Evolutionary conservation across 2,329 filamentous ascomycete genomes (phyloP), one percentile per base, ranked within the genome.

Genomic region (Exophiala spinifera): DNA sequence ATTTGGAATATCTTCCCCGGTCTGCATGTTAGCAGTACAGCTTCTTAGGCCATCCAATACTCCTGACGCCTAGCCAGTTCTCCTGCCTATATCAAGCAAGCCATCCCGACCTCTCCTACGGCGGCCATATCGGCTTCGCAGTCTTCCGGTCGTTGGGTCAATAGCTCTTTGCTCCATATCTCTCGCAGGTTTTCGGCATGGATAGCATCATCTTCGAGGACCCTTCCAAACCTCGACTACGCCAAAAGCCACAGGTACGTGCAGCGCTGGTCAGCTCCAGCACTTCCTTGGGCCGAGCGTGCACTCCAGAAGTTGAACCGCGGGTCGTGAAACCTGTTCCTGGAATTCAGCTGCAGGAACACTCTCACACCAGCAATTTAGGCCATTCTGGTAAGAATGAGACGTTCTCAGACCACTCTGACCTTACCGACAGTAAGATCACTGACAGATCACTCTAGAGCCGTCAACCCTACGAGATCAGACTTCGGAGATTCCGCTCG

Each of bases 191-290:
- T 43, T 17, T 10, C 17, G 10, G n/a, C 21, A 43, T 43, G 14
- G 17, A 43, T n/a, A 43, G 20, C 17, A 43, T 43, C 21, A 43
- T 43, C 40, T 43, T 43, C 40, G 40, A 43, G 40, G 17, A 43
- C 40, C 17, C 40, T 43, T 43, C 40, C 17, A 21, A 23, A 43
- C 17, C 17, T 43, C 40, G 40, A 19, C 11, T 43, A 20, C 40
- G 40, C 40, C n/a, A 17, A 21, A 20, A 43, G 40, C 21, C 11
- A 14, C 21, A 20, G 14, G 17, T 14, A 2, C 40, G 40, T 43
- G 14, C 40, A 14, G 14, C 21, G 14, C 17, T 10, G 15, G 17
- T 19, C 21, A 43, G 17, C 17, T 43, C n/a, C n/a, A 10, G 2
- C 14, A 23, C 17, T 14, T 43, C 40, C 20, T 43, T 19, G 17